Evolutionary conservation across 345 rosid genomes (phyloP).

Genomic region (Trapa incisa): DNA sequence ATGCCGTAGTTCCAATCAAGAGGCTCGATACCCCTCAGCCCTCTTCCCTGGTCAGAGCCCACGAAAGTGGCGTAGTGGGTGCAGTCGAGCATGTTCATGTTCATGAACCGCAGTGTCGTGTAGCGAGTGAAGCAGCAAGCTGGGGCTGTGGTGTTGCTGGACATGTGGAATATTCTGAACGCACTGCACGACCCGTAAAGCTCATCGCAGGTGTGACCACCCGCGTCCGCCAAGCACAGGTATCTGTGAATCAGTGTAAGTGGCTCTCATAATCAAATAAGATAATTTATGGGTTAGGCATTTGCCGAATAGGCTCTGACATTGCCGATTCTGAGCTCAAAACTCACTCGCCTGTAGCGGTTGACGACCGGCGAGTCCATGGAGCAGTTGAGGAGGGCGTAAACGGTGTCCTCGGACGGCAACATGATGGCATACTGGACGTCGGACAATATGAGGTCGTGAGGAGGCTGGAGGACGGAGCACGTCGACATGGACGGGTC

Average conservation of each 20-base stretch:
- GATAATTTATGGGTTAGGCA: background rate
- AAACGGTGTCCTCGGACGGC: constrained; percentile 75
- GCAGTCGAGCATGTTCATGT: constrained; percentile 81
- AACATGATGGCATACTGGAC: constrained; percentile 54
- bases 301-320: background rate
- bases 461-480: constrained; percentile 91
- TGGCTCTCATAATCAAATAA: background rate
- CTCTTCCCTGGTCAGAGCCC: constrained; percentile 19
- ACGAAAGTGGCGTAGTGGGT: constrained; percentile 60
- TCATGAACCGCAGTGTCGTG: constrained; percentile 71
- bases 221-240: constrained; percentile 49
- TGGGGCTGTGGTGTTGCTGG: constrained; percentile 35
- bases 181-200: constrained; percentile 60
- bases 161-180: constrained; percentile 42
- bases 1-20: constrained; percentile 86
- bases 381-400: constrained; percentile 76
- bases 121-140: constrained; percentile 84
- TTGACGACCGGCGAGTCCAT: constrained; percentile 68
- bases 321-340: background rate
- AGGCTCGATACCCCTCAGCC: constrained; percentile 43
- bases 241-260: constrained; percentile 7
- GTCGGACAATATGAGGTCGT: constrained; percentile 59
- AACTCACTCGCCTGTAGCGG: constrained; percentile 27
- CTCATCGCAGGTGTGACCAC: constrained; percentile 82
- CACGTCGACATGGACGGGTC: constrained; percentile 95